Conservation (phyloP, 164 flowering plant genomes). For the Piper longum region DNA sequence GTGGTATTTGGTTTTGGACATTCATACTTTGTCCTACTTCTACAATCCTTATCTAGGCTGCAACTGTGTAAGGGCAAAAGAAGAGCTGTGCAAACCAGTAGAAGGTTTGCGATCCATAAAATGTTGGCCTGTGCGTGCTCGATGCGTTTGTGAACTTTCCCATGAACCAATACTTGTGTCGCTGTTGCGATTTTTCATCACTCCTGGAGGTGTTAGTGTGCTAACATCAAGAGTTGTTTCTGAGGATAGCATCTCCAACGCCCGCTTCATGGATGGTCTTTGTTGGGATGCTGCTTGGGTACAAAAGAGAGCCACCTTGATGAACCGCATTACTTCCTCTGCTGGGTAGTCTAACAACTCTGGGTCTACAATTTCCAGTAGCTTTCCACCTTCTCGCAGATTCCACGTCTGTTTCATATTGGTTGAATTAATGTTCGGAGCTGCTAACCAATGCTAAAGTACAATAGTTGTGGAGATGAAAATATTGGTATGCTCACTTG, state of each 20-base stretch:
- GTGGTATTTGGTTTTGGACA: neutral
- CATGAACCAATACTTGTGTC: slow-evolving; percentile 4
- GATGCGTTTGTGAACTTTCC: slow-evolving; percentile 16
- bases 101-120: slow-evolving; percentile 12
- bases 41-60: slow-evolving; percentile 37
- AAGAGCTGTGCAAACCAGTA: slow-evolving; percentile 7
- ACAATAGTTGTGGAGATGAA: too few species aligned
- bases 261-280: slow-evolving; percentile 72
- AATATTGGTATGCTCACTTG: too few species aligned
- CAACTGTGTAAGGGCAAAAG: slow-evolving; percentile 22
- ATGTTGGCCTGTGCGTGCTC: slow-evolving; percentile 19
- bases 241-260: slow-evolving; percentile 59
- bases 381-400: slow-evolving; percentile 41
- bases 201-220: slow-evolving; percentile 44
- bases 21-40: neutral
- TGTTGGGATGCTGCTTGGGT: slow-evolving; percentile 54
- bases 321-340: slow-evolving; percentile 47
- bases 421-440: neutral
- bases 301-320: slow-evolving; percentile 74
- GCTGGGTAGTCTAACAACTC: slow-evolving; percentile 36
- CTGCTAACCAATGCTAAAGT: too few species aligned
- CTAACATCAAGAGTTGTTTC: slow-evolving; percentile 38
- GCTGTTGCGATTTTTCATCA: slow-evolving; percentile 14
- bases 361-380: slow-evolving; percentile 63
- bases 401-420: slow-evolving; percentile 50